Evolutionary conservation across 225 moss, liverwort and hornwort species (phyloP), one percentile per base, ranked within the genome.

Genomic region (Marchantia paleacea): DNA sequence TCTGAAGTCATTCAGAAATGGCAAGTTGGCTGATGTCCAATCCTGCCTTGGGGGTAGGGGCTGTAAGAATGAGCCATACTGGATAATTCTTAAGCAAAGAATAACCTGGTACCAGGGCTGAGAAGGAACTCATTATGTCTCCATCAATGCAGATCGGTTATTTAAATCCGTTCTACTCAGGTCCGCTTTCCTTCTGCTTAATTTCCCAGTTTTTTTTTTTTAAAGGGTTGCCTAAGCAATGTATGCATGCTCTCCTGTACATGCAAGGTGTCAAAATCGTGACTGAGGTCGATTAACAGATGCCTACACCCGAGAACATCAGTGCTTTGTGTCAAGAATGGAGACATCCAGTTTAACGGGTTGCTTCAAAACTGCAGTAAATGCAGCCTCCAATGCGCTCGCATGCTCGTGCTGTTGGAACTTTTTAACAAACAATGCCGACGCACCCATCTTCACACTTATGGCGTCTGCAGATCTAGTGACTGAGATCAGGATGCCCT

Each of bases 391-490:
- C 86, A 93, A 83, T 62, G 91, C 90, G 80, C 85, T 67, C 4
- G 91, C 91, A 80, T 93, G 93, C 75, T 91, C 91, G 22, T 87
- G 90, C 74, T 91, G 93, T 86, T 87, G 89, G 75, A 93, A 93
- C 82, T 93, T 93, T 69, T 90, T 88, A 79, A 93, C 89, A 76
- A 91, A 93, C 10, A 93, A 81, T 55, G 89, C 86, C 51, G 93
- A 90, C 78, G 90, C 80, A 74, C 90, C 89, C 63, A 93, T 85
- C 77, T 81, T 87, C 30, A 93, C 89, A 78, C 84, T 73, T 20
- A 88, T 73, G 66, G 73, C 77, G 52, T 88, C 82, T 81, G 72
- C 60, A 58, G 75, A 76, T 28, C 73, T 78, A 64, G 65, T 70
- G 50, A 91, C 61, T 62, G 93, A 90, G 69, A 89, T 80, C 83